Conservation (phyloP, 495 filamentous ascomycete species). For the Neurospora africana region DNA sequence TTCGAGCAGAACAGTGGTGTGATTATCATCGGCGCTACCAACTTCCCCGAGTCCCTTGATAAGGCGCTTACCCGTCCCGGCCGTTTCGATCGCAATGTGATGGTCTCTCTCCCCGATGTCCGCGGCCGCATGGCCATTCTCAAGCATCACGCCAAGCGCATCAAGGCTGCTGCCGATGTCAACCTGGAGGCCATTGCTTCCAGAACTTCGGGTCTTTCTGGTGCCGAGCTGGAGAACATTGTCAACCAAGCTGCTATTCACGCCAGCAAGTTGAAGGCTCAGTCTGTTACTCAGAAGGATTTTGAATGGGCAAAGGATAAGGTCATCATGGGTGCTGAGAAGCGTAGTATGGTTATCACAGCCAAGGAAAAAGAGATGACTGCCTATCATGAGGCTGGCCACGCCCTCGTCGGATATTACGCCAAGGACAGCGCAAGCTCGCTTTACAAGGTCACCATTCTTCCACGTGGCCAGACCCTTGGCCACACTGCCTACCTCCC, state of each 20-base stretch:
- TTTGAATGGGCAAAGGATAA: slow-evolving; percentile 98
- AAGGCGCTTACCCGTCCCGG: slow-evolving; percentile 91
- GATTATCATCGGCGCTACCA: slow-evolving; percentile 90
- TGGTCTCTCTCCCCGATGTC: slow-evolving; percentile 87
- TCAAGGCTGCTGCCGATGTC: slow-evolving; percentile 67
- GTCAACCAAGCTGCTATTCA: slow-evolving; percentile 93
- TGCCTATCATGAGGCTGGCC: slow-evolving; percentile 94
- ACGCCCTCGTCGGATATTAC: slow-evolving; percentile 80
- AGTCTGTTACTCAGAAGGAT: slow-evolving; percentile 62
- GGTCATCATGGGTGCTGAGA: slow-evolving; percentile 94
- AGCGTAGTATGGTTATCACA: slow-evolving; percentile 74
- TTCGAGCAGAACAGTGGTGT: slow-evolving; percentile 91
- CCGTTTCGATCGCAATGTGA: slow-evolving; percentile 86
- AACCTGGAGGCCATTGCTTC: slow-evolving; percentile 73
- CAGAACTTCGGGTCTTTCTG: slow-evolving; percentile 84
- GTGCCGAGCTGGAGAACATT: slow-evolving; percentile 90
- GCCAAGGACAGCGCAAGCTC: slow-evolving; percentile 56
- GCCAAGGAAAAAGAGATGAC: slow-evolving; percentile 81
- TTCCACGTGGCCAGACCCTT: slow-evolving; percentile 75
- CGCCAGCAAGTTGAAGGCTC: slow-evolving; percentile 68
- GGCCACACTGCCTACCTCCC: slow-evolving; percentile 78
- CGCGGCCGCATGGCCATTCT: slow-evolving; percentile 87
- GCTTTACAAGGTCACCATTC: slow-evolving; percentile 93
- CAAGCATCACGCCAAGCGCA: slow-evolving; percentile 80
- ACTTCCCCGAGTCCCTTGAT: slow-evolving; percentile 88